These are phyloP conservation scores for Globisporangium yorkense DNA, from an alignment of 352 stramenopile species.

Conservation along the genomic window DNA sequence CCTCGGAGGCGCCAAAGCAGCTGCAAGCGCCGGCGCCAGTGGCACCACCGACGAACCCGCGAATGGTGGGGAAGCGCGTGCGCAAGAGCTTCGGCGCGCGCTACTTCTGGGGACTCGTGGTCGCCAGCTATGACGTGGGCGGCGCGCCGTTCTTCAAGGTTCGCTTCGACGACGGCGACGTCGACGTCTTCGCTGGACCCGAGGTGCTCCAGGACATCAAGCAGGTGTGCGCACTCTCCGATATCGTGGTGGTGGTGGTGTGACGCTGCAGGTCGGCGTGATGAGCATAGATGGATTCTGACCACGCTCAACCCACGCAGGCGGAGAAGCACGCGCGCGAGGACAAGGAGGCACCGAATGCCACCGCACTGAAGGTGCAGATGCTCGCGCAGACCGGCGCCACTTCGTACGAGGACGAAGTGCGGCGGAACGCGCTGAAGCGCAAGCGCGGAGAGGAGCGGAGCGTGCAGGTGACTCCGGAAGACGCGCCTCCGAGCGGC, in stretches of 20 bases:
- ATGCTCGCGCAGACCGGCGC: background rate
- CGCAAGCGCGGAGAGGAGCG: constrained; percentile 25
- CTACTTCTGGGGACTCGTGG: constrained; percentile 56
- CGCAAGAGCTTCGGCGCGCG: constrained; percentile 66
- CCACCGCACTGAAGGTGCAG: background rate
- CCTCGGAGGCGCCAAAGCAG: background rate
- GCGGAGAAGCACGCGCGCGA: constrained; percentile 22
- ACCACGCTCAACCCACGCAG: background rate
- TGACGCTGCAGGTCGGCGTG: background rate
- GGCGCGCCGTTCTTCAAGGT: constrained; percentile 69
- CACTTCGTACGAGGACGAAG: constrained; percentile 20
- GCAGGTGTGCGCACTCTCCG: constrained; percentile 5
- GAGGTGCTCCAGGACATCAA: constrained; percentile 48
- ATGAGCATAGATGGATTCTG: background rate
- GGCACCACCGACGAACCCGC: background rate
- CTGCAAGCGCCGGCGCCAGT: background rate
- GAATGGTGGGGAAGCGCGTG: constrained; percentile 34
- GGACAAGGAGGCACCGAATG: constrained; percentile 9
- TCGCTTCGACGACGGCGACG: constrained; percentile 76
- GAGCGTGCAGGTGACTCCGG: background rate
- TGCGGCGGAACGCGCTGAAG: constrained; percentile 32
- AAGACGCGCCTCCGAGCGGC: constrained; percentile 3
- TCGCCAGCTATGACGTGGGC: constrained; percentile 47
- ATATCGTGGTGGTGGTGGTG: background rate
- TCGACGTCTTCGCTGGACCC: constrained; percentile 55